Base-by-base conservation (phyloP, 306 rosid genomes). In the Fagus crenata region DNA sequence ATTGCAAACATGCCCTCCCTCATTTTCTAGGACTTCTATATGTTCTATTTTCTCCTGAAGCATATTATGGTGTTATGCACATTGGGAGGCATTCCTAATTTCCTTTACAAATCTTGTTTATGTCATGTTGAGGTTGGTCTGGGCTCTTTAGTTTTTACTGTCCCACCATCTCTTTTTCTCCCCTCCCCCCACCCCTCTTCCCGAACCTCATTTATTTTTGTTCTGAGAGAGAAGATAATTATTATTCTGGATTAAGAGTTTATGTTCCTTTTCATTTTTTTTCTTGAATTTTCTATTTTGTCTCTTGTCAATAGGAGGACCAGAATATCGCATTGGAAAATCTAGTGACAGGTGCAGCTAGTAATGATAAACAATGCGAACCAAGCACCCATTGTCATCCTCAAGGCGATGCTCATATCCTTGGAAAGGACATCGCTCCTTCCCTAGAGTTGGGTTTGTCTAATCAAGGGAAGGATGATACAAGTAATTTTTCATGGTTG, bases 401-500 rank as follows among this genome's bases (percentile, higher is more conserved):
- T 67, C 86, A 76, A 75, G 82, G 77, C 32, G 82, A 81, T 78
- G 72, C 74, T 61, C 72, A 51, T 67, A 75, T 77, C 58, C 85
- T 72, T 41, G 81, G 40, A 39, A 78, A 78, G 67, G 73, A 51
- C 71, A 59, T 75, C 15, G 28, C 64, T 72, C 81, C 75, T 72
- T 80, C 85, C 32, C 77, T 74, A 63, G 87, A 84, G 85, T 81
- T 84, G 78, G 82, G 77, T 69, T 75, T 83, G 68, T 79, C 71
- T 36, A 76, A 78, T 77, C 88, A 82, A 75, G 87, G 79, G 64
- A 87, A 78, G 72, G 87, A 89, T 49, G 90, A 85, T 77, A 60
- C 80, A 56, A 84, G 92, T 71, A 80, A 61, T 55, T 79, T 85
- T 43, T 87, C 93, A 28, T 90, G 97, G 93, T 75, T 90, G 63